Percentiles rank a stretch among this genome's conserved stretches.
phyloP scores from a whole-genome alignment of 2,329 filamentous ascomycete genomes.

The Aspergillus caelatus region DNA sequence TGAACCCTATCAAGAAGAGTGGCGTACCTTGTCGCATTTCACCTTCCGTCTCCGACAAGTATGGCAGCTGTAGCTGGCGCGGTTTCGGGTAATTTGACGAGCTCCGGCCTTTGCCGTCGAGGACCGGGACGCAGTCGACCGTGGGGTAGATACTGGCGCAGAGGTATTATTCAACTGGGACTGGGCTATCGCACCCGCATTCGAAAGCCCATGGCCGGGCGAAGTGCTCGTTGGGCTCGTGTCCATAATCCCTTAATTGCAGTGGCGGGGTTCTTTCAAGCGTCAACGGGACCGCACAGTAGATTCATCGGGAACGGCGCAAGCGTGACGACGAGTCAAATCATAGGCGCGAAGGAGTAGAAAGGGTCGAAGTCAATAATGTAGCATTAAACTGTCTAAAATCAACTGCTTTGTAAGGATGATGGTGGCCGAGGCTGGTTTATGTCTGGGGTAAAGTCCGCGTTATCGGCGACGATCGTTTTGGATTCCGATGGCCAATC shows the following conservation, averaged over 20 bases:
- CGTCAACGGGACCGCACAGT: slow-evolving; percentile 17
- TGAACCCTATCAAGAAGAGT: not conserved
- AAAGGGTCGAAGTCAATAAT: not conserved
- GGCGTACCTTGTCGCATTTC: slow-evolving; percentile 48
- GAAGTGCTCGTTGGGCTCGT: slow-evolving; percentile 19
- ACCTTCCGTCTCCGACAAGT: slow-evolving; percentile 51
- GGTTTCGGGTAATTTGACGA: slow-evolving; percentile 52
- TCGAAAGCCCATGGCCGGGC: slow-evolving; percentile 16
- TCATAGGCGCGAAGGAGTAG: not conserved
- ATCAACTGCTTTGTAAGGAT: not conserved
- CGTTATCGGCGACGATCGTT: not conserved
- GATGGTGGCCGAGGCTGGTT: not conserved
- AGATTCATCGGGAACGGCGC: slow-evolving; percentile 17
- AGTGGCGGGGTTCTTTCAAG: slow-evolving; percentile 26
- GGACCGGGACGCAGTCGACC: slow-evolving; percentile 9
- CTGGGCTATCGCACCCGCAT: slow-evolving; percentile 8
- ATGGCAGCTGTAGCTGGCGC: slow-evolving; percentile 51
- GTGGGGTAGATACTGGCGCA: slow-evolving; percentile 6
- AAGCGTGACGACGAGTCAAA: not conserved
- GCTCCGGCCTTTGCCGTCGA: slow-evolving; percentile 26
- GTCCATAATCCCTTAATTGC: slow-evolving; percentile 25
- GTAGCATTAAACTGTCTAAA: not conserved
- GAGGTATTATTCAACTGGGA: slow-evolving; percentile 13
- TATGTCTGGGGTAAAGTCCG: slow-evolving; percentile 2
- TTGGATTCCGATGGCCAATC: slow-evolving; percentile 1